Evolutionary conservation across 75 land plant genomes (phyloP), one percentile per base, ranked within the genome.

Genomic region (Larix kaempferi): DNA sequence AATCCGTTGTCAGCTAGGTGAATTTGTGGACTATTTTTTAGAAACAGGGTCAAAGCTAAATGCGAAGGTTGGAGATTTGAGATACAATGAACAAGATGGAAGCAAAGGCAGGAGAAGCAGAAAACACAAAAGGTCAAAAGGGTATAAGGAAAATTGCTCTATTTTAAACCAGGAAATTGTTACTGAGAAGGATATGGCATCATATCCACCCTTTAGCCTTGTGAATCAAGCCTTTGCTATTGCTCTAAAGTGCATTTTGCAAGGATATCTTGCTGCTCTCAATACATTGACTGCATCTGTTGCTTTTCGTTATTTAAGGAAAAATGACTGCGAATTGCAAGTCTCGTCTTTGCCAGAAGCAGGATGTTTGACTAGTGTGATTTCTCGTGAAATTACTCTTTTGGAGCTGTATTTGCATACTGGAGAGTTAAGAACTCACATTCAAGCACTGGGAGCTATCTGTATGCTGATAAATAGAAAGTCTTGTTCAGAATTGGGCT

Each of bases 211-310:
- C 21, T 76, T 81, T 79, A 88, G 89, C 84, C 91, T 92, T 72
- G 89, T 93, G 41, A 97, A 97, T 81, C 98, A 97, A 71, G 95
- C 98, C 71, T 97, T 92, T 86, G 86, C 98, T 57, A 86, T 85
- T 78, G 95, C 98, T 71, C 90, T 97, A 62, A 79, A 78, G 55
- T 88, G 86, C 78, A 84, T 97, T 75, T 62, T 97, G 71, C 91
- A 93, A 57, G 99, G 92, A 12, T 89, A 94, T 76, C 73, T 86
- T 22, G 82, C 91, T 77, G 86, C 98, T n/a, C 73, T 92, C 12
- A 83, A 91, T 77, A 89, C 95, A 66, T 69, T 96, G 59, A 37
- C 64, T 69, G 88, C 93, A 69, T 90, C 98, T 57, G 86, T 85
- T 12, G 37, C 65, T 26, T 75, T 83, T 56, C 90, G 99, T 73